Conservation (phyloP, 2,329 filamentous ascomycete genomes). For the Venturia aucupariae region DNA sequence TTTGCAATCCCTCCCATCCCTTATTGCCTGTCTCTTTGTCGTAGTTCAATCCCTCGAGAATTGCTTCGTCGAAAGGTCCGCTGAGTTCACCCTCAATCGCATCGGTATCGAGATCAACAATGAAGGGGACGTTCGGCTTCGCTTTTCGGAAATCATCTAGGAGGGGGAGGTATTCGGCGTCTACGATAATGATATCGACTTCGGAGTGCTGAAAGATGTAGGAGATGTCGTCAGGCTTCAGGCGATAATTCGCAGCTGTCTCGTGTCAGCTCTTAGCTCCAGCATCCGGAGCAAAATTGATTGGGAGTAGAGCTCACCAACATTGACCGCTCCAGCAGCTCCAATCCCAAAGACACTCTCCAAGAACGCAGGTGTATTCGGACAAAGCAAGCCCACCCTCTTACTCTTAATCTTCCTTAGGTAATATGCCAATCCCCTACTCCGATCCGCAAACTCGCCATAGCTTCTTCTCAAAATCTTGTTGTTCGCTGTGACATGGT, state of each 20-base stretch:
- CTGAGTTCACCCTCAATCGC: conserved; percentile 61
- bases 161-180: conserved; percentile 66
- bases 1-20: conserved; percentile 70
- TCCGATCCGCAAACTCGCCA: conserved; percentile 72
- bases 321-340: conserved; percentile 67
- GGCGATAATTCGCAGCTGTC: conserved; percentile 55
- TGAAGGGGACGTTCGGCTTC: conserved; percentile 56
- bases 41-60: conserved; percentile 68
- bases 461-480: conserved; percentile 69
- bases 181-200: conserved; percentile 78
- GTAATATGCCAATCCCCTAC: conserved; percentile 81
- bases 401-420: conserved; percentile 63
- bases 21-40: conserved; percentile 56
- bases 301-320: conserved; percentile 37
- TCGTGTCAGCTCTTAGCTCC: background rate
- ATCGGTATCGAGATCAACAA: conserved; percentile 81
- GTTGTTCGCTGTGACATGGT: conserved; percentile 74
- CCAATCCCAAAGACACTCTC: conserved; percentile 77
- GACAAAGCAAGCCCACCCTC: conserved; percentile 74
- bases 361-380: conserved; percentile 91
- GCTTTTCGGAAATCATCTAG: conserved; percentile 55
- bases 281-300: too few species aligned
- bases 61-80: conserved; percentile 74
- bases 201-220: conserved; percentile 88
- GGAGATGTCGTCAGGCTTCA: conserved; percentile 75